A percentile compares a stretch with the other conserved stretches of the same genome.
Evolutionary conservation across 306 rosid genomes (phyloP).

Genomic region (Prunus kanzakura): DNA sequence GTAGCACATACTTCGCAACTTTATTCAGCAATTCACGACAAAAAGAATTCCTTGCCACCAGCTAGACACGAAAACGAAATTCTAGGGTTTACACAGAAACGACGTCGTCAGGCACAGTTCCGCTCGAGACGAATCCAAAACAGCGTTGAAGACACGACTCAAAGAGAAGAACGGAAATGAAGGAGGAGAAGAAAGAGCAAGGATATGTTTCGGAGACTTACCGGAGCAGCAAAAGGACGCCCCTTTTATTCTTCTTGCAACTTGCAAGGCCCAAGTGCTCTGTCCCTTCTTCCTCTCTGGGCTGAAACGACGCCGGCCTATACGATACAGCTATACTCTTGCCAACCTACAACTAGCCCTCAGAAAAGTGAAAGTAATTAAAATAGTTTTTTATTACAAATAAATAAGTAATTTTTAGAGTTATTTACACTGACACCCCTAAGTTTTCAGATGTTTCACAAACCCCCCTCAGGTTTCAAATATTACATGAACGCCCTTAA

Average conservation of each 20-base stretch:
- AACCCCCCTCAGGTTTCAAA: too few species aligned
- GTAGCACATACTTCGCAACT: neutral
- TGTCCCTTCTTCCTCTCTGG: neutral
- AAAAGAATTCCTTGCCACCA: neutral
- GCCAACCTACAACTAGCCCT: neutral
- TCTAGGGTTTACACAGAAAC: conserved; percentile 1
- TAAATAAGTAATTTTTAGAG: too few species aligned
- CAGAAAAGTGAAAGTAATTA: neutral
- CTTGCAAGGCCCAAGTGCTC: neutral
- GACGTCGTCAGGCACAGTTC: neutral
- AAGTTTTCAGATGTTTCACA: too few species aligned
- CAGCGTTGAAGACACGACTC: neutral
- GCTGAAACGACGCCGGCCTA: neutral
- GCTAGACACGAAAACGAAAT: neutral
- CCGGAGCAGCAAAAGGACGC: conserved; percentile 2
- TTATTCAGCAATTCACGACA: neutral
- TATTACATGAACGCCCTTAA: too few species aligned
- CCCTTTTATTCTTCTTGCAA: neutral
- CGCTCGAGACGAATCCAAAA: neutral
- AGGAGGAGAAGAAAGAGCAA: neutral
- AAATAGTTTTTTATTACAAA: too few species aligned
- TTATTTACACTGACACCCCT: too few species aligned
- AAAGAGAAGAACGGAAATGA: neutral
- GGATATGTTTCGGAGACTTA: neutral
- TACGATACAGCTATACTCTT: neutral